Evolutionary conservation across 108 stramenopile genomes (phyloP).

Genomic region (Fragilaria radians): DNA sequence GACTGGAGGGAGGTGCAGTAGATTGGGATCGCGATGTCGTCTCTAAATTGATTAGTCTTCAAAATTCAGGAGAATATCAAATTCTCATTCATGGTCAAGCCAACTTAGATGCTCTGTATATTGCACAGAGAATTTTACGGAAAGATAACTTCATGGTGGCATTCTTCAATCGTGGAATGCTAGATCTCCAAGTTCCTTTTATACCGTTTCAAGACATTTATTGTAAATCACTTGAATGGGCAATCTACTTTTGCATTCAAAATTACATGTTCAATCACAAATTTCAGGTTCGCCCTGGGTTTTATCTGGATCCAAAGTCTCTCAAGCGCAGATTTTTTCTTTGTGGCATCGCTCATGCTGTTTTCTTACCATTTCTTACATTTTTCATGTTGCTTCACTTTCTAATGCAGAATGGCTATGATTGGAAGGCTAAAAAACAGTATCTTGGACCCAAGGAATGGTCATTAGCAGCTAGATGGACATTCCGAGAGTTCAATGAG

Average conservation of each 20-base stretch:
- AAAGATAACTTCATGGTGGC: constrained; percentile 95
- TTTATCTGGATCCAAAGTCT: constrained; percentile 70
- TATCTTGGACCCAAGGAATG: constrained; percentile 94
- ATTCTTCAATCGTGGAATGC: constrained; percentile 76
- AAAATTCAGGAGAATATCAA: constrained; percentile 59
- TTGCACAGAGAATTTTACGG: constrained; percentile 90
- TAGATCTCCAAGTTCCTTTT: constrained; percentile 44
- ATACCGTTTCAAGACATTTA: neutral
- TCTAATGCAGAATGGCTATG: constrained; percentile 90
- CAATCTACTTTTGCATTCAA: constrained; percentile 85
- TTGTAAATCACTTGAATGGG: constrained; percentile 37
- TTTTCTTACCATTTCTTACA: constrained; percentile 89
- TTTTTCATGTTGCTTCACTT: constrained; percentile 92
- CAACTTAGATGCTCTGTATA: constrained; percentile 50
- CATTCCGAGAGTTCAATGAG: constrained; percentile 96
- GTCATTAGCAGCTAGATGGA: constrained; percentile 83
- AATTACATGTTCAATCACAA: constrained; percentile 97
- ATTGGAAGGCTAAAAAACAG: constrained; percentile 77
- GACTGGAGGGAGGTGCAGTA: constrained; percentile 72
- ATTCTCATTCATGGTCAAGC: constrained; percentile 35
- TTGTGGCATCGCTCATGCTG: constrained; percentile 84
- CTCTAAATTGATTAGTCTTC: constrained; percentile 43
- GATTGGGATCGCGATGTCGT: constrained; percentile 80
- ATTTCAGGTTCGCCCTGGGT: constrained; percentile 79
- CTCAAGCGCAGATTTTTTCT: constrained; percentile 71